phyloP scores from a whole-genome alignment of 2,329 filamentous ascomycete genomes.

The Alternaria consortialis region DNA sequence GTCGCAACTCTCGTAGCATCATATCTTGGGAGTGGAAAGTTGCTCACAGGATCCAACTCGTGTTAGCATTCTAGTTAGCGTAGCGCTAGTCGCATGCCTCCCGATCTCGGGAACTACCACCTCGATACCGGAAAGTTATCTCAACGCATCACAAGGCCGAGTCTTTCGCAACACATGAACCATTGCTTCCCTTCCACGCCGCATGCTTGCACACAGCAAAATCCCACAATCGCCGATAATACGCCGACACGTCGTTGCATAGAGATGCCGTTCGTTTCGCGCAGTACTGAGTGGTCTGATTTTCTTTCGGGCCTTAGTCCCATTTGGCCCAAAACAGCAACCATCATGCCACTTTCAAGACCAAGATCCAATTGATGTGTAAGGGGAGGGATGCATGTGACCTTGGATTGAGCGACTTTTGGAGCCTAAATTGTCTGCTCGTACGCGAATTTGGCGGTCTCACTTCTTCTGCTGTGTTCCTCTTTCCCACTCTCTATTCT shows the following conservation, averaged over 20 bases:
- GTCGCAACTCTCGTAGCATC: neutral
- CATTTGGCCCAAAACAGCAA: slow-evolving; percentile 27
- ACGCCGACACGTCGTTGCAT: neutral
- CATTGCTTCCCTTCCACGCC: neutral
- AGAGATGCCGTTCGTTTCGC: slow-evolving; percentile 30
- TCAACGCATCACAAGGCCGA: neutral
- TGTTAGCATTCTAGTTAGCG: neutral
- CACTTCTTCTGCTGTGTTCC: neutral
- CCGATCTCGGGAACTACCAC: neutral
- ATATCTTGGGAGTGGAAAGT: neutral
- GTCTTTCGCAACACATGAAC: neutral
- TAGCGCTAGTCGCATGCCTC: neutral
- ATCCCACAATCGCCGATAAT: neutral
- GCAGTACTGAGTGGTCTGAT: slow-evolving; percentile 25
- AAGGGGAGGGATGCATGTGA: slow-evolving; percentile 11
- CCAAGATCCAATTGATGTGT: neutral
- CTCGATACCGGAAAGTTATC: neutral
- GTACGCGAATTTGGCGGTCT: neutral
- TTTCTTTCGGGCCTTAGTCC: slow-evolving; percentile 23
- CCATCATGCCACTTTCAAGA: slow-evolving; percentile 34
- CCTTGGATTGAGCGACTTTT: slow-evolving; percentile 7
- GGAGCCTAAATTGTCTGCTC: neutral
- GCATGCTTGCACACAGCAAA: neutral
- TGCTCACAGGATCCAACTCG: neutral
- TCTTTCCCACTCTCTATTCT: neutral